phyloP scores from a whole-genome alignment of 495 filamentous ascomycete species.

The Hypoxylon lenormandii region DNA sequence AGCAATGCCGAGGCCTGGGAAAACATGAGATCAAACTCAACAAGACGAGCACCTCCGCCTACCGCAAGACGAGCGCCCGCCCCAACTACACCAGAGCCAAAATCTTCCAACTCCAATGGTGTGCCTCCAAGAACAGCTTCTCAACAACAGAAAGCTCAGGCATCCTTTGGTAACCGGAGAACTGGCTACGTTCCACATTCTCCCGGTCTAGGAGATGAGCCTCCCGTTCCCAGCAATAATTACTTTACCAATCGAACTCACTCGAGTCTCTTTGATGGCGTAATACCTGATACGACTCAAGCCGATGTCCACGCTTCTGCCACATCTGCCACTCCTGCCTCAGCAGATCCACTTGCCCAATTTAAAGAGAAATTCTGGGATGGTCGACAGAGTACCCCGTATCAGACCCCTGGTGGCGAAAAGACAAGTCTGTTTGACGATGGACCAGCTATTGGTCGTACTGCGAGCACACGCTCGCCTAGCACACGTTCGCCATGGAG shows the following conservation, averaged over 20 bases:
- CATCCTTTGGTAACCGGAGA: slow-evolving; percentile 59
- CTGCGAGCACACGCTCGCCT: slow-evolving; percentile 40
- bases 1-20: slow-evolving; percentile 49
- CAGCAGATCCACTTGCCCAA: slow-evolving; percentile 60
- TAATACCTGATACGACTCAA: slow-evolving; percentile 52
- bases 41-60: slow-evolving; percentile 32
- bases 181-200: slow-evolving; percentile 57
- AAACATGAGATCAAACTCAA: slow-evolving; percentile 41
- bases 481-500: no score
- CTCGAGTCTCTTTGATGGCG: slow-evolving; percentile 50
- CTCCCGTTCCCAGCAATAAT: slow-evolving; percentile 56
- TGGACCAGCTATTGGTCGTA: slow-evolving; percentile 36
- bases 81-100: slow-evolving; percentile 42
- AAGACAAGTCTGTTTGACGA: slow-evolving; percentile 69
- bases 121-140: slow-evolving; percentile 55
- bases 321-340: neutral
- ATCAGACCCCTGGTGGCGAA: slow-evolving; percentile 76
- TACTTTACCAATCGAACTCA: slow-evolving; percentile 57
- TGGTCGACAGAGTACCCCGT: slow-evolving; percentile 73
- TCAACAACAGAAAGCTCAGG: slow-evolving; percentile 59
- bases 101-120: slow-evolving; percentile 13
- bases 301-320: slow-evolving; percentile 22
- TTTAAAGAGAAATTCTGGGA: slow-evolving; percentile 60
- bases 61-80: slow-evolving; percentile 49
- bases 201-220: slow-evolving; percentile 58